phyloP scores from a whole-genome alignment of 2,329 filamentous ascomycete species.

The Hypomyces perniciosus region DNA sequence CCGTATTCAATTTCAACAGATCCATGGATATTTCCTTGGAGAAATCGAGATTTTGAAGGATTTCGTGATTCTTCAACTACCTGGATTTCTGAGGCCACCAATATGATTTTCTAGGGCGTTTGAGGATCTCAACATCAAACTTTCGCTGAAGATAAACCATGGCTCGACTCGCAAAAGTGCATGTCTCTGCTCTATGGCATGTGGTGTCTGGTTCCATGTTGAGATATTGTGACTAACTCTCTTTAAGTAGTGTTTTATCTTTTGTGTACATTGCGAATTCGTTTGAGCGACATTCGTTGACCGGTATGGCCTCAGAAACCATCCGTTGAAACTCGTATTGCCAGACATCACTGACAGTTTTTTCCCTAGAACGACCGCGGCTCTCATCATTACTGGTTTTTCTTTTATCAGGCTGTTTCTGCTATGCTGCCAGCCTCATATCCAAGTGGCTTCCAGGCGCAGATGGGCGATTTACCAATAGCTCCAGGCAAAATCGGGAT shows the following conservation, averaged over 20 bases:
- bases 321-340: neutral
- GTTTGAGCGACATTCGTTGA: constrained; percentile 42
- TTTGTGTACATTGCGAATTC: constrained; percentile 44
- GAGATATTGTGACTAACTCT: neutral
- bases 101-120: neutral
- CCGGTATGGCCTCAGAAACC: constrained; percentile 30
- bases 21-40: no score
- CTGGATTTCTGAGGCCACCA: neutral
- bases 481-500: constrained; percentile 13
- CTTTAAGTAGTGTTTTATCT: constrained; percentile 37
- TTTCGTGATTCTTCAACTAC: no score
- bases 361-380: constrained; percentile 38
- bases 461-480: constrained; percentile 39
- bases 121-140: neutral
- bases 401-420: constrained; percentile 37
- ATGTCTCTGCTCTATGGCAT: constrained; percentile 12
- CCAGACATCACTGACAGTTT: neutral
- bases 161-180: constrained; percentile 6
- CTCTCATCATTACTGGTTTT: constrained; percentile 43
- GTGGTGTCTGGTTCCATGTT: neutral
- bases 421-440: constrained; percentile 36
- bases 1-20: no score
- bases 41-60: no score
- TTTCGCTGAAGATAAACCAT: neutral
- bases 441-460: constrained; percentile 42